Evolutionary conservation across 495 filamentous ascomycete species (phyloP), one percentile per base, ranked within the genome.

Genomic region (Penicillium odoratum): DNA sequence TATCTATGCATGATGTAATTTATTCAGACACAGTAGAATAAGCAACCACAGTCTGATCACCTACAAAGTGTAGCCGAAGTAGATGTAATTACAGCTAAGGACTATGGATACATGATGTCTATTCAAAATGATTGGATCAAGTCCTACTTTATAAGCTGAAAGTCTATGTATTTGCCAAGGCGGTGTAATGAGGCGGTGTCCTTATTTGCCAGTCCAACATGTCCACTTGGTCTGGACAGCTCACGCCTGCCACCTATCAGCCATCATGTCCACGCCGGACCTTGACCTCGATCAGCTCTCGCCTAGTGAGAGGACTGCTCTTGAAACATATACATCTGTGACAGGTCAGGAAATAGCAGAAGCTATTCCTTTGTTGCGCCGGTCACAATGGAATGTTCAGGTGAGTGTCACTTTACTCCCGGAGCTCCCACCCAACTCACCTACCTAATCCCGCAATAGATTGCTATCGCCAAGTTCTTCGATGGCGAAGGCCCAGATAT

Each of bases 381-480:
- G 92, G 52, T 95, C 91, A 34, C 86, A 97, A 75, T 98, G 95
- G 95, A 98, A 98, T 71, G 89, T 97, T 11, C 85, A 96, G 81
- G 91, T 94, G 62, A 5, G 80, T 67, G 43, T 52, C 30, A 21
- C 52, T 36, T 18, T 44, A 30, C 44, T 52, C 36, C 51, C 36
- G 38, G 13, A 40, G 38, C 38, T 40, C 53, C 49, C 40, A 57
- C 30, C 16, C 33, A 48, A 15, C 46, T 48, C 13, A 57, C 38
- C 43, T 62, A 55, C 52, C 56, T 29, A 30, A 53, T 34, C 45
- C 42, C 55, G 43, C 26, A 18, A 10, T 69, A 98, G 88, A 95
- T 98, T 59, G 94, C 94, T 33, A 90, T 98, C 50, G 83, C 94
- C 49, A 93, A 93, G 66, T 98, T 98, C 83, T 98, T 97, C 68